These are phyloP conservation scores for Xylaria scruposa DNA, from an alignment of 495 filamentous ascomycete species.

Conservation along the genomic window DNA sequence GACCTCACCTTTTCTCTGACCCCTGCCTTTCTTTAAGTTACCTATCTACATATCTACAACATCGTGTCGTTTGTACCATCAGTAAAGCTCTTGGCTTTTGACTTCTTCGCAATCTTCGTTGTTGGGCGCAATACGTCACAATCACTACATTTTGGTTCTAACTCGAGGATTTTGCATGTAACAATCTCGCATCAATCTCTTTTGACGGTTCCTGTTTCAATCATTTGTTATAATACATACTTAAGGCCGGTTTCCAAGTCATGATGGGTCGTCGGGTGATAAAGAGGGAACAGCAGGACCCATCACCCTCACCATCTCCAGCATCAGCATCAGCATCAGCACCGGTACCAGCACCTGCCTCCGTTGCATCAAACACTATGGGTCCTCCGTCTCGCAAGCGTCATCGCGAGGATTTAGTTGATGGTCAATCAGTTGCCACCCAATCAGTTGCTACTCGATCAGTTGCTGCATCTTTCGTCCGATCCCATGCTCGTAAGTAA, in stretches of 20 bases:
- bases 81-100: not conserved
- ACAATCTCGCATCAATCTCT: not conserved
- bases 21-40: no score
- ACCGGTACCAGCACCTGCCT: not conserved
- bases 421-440: constrained; percentile 26
- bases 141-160: not conserved
- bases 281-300: constrained; percentile 10
- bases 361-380: constrained; percentile 31
- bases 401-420: constrained; percentile 23
- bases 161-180: not conserved
- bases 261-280: constrained; percentile 9
- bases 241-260: not conserved
- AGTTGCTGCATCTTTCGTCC: constrained; percentile 27
- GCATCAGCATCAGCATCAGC: not conserved
- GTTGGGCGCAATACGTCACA: not conserved
- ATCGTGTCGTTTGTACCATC: not conserved
- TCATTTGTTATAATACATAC: not conserved
- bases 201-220: not conserved
- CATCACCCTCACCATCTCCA: not conserved
- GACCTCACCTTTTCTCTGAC: not conserved
- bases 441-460: constrained; percentile 32
- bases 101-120: not conserved
- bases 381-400: constrained; percentile 31
- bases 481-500: constrained; percentile 41
- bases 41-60: not conserved